Percentiles rank a stretch among this genome's conserved stretches.
These are phyloP conservation scores for Alternaria brassicicola DNA, from an alignment of 2,329 filamentous ascomycete species.

Conservation along the genomic window DNA sequence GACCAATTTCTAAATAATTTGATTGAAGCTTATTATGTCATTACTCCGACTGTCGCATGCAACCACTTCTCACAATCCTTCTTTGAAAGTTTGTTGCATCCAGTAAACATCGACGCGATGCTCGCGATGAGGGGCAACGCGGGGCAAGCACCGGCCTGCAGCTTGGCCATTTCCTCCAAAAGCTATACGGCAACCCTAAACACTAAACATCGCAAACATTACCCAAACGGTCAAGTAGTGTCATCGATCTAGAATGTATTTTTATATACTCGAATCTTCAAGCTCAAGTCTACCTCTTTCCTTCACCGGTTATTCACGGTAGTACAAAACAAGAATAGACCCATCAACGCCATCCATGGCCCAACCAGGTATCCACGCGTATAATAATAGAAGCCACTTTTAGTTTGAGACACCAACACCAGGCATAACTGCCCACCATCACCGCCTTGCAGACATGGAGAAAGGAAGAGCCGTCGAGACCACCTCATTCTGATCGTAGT, in stretches of 20 bases:
- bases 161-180: background rate
- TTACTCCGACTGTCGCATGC: too few relatives aligned
- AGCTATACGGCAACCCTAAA: background rate
- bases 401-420: background rate
- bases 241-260: background rate
- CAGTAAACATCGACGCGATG: conserved; percentile 17
- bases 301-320: background rate
- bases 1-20: background rate
- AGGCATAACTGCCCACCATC: background rate
- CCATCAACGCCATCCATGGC: conserved; percentile 9
- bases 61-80: background rate
- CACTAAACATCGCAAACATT: background rate
- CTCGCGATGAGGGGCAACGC: conserved; percentile 35
- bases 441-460: conserved; percentile 31
- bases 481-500: conserved; percentile 48
- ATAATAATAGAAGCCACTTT: conserved; percentile 1
- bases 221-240: background rate
- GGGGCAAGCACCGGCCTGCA: conserved; percentile 23
- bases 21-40: background rate
- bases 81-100: background rate
- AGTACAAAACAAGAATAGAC: background rate
- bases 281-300: background rate
- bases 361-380: conserved; percentile 12
- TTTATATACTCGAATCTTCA: background rate
- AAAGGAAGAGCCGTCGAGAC: conserved; percentile 43